Percentiles rank a stretch among this genome's conserved stretches.
phyloP scores from a whole-genome alignment of 805 yeast species.

The Metschnikowia continentalis region DNA sequence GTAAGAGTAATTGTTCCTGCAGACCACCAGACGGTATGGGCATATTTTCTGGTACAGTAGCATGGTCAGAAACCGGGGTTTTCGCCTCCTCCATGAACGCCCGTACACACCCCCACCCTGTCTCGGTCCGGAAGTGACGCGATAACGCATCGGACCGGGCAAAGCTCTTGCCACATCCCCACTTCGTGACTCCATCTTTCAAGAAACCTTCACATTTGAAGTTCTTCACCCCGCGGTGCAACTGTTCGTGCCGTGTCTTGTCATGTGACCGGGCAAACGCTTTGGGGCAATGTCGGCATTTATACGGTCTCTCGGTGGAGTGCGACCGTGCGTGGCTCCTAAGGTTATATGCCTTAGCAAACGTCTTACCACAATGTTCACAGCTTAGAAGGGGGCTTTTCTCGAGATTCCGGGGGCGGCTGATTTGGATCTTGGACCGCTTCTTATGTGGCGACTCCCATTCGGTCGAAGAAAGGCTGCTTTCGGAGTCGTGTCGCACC shows the following conservation, averaged over 20 bases:
- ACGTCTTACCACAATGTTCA: constrained; percentile 42
- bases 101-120: constrained; percentile 65
- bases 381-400: constrained; percentile 5
- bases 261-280: constrained; percentile 78
- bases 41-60: not conserved
- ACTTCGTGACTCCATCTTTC: constrained; percentile 51
- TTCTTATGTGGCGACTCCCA: too few relatives aligned
- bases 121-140: constrained; percentile 71
- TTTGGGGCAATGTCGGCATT: constrained; percentile 59
- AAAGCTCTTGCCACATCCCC: constrained; percentile 76
- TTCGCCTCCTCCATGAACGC: constrained; percentile 62
- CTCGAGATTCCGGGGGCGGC: not conserved
- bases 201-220: constrained; percentile 63
- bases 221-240: constrained; percentile 71
- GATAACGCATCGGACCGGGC: constrained; percentile 77
- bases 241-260: constrained; percentile 66
- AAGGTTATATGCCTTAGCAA: constrained; percentile 47
- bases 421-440: too few relatives aligned
- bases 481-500: too few relatives aligned
- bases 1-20: not conserved
- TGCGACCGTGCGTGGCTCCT: constrained; percentile 50
- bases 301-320: constrained; percentile 66
- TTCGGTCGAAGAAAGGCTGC: too few relatives aligned
- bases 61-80: constrained; percentile 3
- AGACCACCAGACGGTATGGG: not conserved